Base-by-base conservation (phyloP, 2,329 filamentous ascomycete genomes). In the Sodiomyces alkalinus region DNA sequence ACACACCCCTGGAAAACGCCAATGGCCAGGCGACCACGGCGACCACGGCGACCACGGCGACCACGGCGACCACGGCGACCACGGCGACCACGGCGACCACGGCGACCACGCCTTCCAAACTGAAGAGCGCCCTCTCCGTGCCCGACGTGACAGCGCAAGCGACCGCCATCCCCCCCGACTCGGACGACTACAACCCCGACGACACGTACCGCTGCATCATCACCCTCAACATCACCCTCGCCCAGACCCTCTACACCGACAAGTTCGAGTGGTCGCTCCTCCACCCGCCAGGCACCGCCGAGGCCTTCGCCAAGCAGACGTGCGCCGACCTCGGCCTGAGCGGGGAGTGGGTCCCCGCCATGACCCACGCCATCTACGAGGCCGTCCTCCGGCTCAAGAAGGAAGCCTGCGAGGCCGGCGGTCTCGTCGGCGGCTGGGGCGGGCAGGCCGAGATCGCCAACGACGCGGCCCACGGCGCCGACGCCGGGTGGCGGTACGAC, bases 201-300 rank as follows among this genome's bases (percentile, higher is more conserved):
- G 87, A 96, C 51, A 86, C 82, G 3, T 94, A 96, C 53, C 75
- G 90, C 27, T 96, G 90, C 49, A 79, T 96, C 42, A 76, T 98
- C 40, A 81, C 74, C 24, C 62, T 98, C 24, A 93, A 80, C 47
- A 80, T 98, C 44, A 94, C 93, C 46, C 66, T 96, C 14, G 76
- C 85, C 29, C 92, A 92, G 31, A 76, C 80, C 41, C 68, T 96
- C 9, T 96, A 94, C 52, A 92, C 82, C 4, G 90, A 98, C 62
- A 93, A 86, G 46, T 96, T 98, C 39, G 87, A 96, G 50, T 96
- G 87, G 87, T 96, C 87, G 5, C 61, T 98, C 13, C 63, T 93
- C 12, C 86, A 96, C 44, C 85, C 86, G 3, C 80, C 85, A 2
- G 87, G 87, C 14, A 85, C 87, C 22, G 83, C 90, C 0, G 87